Conservation (phyloP, 441 rosid species). For the Dalechampia spathulata region DNA sequence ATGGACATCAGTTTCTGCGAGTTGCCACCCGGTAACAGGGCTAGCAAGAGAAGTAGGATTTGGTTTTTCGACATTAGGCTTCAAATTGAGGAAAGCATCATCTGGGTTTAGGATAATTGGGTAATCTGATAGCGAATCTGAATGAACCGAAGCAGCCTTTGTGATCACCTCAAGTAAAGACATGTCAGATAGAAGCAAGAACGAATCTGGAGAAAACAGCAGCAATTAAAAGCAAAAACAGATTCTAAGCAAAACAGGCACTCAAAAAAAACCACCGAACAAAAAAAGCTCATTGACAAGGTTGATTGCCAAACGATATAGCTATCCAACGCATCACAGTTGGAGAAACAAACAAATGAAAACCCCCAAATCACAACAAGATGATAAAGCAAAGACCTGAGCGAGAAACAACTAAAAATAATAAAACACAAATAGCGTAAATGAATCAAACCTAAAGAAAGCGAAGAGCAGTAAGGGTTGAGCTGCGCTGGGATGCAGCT, state of each 20-base stretch:
- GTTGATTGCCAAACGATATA: no score
- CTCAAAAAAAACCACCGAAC: no score
- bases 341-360: not conserved
- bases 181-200: slow-evolving; percentile 27
- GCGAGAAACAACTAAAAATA: no score
- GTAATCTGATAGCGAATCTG: slow-evolving; percentile 34
- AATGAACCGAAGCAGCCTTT: slow-evolving; percentile 43
- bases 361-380: no score
- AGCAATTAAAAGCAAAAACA: not conserved
- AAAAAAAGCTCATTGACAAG: no score
- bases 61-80: slow-evolving; percentile 47
- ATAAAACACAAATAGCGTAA: no score
- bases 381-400: no score
- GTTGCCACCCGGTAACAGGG: slow-evolving; percentile 56
- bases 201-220: slow-evolving; percentile 1
- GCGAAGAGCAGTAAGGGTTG: no score
- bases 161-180: slow-evolving; percentile 76
- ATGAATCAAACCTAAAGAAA: not conserved
- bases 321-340: not conserved
- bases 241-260: no score
- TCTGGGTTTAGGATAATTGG: slow-evolving; percentile 58
- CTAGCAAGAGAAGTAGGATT: slow-evolving; percentile 40
- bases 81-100: slow-evolving; percentile 41
- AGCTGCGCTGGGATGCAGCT: not conserved
- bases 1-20: slow-evolving; percentile 41